phyloP scores from a whole-genome alignment of 257 asterid genomes.

The Ilex asprella region DNA sequence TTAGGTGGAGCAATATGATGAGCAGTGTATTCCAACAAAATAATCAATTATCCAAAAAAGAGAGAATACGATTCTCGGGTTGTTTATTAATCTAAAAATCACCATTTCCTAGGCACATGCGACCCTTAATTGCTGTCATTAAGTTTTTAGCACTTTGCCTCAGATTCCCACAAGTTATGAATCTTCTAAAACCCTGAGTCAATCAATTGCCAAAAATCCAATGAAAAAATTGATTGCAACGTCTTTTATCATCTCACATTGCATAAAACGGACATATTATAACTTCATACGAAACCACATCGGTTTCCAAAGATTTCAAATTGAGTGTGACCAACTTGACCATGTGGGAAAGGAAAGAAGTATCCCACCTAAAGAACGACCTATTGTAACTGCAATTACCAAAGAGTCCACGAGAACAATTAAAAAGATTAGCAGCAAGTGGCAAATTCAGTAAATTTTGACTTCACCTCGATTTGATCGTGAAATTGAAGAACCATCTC shows the following conservation, averaged over 20 bases:
- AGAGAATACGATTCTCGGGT: not conserved
- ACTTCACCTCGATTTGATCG: slow-evolving; percentile 47
- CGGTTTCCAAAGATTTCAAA: too few species aligned
- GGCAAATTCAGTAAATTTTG: too few species aligned
- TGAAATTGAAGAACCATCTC: slow-evolving; percentile 80
- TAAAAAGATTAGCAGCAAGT: too few species aligned
- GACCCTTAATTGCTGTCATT: slow-evolving; percentile 5
- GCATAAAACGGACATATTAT: not conserved
- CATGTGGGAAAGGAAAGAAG: too few species aligned
- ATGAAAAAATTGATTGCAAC: not conserved
- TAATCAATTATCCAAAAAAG: too few species aligned
- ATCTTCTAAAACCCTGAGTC: slow-evolving; percentile 9
- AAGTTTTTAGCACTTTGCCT: slow-evolving; percentile 2
- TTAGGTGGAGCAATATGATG: too few species aligned
- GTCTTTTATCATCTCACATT: not conserved
- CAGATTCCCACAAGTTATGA: slow-evolving; percentile 8
- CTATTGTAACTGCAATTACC: too few species aligned
- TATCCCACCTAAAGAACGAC: too few species aligned
- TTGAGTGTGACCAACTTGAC: too few species aligned
- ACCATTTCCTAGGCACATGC: slow-evolving; percentile 15
- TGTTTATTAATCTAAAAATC: not conserved
- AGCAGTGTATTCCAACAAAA: too few species aligned
- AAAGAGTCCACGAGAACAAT: too few species aligned
- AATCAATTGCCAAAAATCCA: not conserved
- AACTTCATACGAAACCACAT: too few species aligned